Base-by-base conservation (phyloP, 176 grass and related monocot species). In the Leersia perrieri region DNA sequence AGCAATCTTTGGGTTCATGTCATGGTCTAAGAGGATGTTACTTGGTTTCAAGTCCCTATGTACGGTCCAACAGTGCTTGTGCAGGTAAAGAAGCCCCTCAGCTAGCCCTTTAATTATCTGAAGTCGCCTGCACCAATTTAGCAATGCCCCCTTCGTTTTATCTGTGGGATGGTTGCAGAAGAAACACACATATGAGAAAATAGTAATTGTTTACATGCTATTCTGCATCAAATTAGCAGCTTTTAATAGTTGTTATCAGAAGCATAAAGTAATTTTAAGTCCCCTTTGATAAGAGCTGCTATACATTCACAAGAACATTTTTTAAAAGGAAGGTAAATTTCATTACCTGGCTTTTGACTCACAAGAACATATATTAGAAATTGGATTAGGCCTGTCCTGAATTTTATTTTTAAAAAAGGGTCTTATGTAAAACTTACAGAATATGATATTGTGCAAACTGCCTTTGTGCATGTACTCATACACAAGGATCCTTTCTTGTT, bases 21-120 rank as follows among this genome's bases (percentile, higher is more conserved):
- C 53, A 51, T 32, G 15, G 53, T 90, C 79, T 72, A 90, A 40
- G 9, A 90, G 79, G 18, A 90, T 74, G 33, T 86, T 86, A 4
- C 7, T 22, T 13, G 83, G 72, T 14, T 83, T 90, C 74, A 90
- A 68, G 53, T 90, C 88, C 27, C 88, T 90, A 68, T 90, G 88
- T 26, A 86, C 84, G 60, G 78, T 61, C 25, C 67, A 60, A 22
- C 23, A 82, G 33, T 77, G 13, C 32, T 83, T 90, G 63, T 90
- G 88, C 47, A 90, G 74, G 53, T 86, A 90, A 83, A 90, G 16
- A 79, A 90, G 88, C 33, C 74, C 88, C 3, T 83, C 66, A 11
- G 57, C 69, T 68, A 90, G 2, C 22, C 88, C 83, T 82, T 74
- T 60, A 36, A 90, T 90, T 77, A 90, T 86, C 29, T 79, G 36